phyloP scores from a whole-genome alignment of 1,284 basidiomycete genomes.

The Rhodotorula mucilaginosa region DNA sequence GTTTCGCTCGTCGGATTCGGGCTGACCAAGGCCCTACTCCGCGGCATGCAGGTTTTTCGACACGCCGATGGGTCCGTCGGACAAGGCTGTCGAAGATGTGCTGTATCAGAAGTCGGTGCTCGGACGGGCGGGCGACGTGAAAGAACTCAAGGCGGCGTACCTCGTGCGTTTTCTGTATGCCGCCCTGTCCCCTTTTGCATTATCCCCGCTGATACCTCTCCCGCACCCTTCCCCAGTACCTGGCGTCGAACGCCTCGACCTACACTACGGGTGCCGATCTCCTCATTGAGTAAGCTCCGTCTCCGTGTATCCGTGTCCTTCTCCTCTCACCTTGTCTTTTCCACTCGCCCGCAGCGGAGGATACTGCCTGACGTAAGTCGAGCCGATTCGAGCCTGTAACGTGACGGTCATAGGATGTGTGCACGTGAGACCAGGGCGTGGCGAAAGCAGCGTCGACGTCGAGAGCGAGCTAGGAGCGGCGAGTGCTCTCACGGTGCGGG shows the following conservation, averaged over 20 bases:
- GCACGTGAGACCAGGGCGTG: no score
- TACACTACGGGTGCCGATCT: constrained; percentile 31
- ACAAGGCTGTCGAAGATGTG: constrained; percentile 24
- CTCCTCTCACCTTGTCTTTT: not conserved
- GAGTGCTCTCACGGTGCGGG: no score
- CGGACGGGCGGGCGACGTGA: constrained; percentile 44
- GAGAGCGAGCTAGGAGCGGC: no score
- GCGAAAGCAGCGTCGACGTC: no score
- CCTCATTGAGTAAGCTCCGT: constrained; percentile 22
- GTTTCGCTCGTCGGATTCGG: no score
- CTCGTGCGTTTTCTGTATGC: constrained; percentile 1
- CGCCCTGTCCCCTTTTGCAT: no score
- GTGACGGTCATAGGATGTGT: no score
- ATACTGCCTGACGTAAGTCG: not conserved
- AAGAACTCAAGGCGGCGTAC: constrained; percentile 45
- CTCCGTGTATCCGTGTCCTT: not conserved
- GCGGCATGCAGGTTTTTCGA: constrained; percentile 43
- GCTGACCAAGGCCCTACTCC: no score
- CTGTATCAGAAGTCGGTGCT: constrained; percentile 42
- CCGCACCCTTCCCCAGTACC: not conserved
- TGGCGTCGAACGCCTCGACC: constrained; percentile 18
- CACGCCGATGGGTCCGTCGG: constrained; percentile 44
- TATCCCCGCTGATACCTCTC: no score
- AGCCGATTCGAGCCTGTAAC: no score
- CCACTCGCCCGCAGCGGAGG: not conserved